Evolutionary conservation across 352 stramenopile genomes (phyloP).

Genomic region (Globisporangium heterothallicum): DNA sequence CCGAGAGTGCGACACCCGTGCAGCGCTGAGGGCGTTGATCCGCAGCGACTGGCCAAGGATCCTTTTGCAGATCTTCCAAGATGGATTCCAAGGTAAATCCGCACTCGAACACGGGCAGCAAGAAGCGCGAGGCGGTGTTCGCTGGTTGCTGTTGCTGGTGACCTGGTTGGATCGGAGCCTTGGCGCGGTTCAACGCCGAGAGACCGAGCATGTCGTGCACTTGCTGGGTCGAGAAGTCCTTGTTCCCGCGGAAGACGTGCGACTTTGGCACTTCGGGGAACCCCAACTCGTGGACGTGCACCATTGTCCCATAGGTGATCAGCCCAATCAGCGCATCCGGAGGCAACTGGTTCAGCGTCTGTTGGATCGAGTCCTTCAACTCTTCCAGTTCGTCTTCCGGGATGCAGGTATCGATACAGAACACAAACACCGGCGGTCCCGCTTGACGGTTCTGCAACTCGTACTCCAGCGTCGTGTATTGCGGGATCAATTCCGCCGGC

Average conservation of each 20-base stretch:
- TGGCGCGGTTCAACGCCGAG: constrained; percentile 47
- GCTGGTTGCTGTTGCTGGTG: constrained; percentile 74
- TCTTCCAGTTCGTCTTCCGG: constrained; percentile 96
- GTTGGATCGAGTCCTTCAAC: constrained; percentile 98
- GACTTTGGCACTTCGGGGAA: constrained; percentile 95
- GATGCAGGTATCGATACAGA: constrained; percentile 97
- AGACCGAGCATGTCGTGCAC: constrained; percentile 97
- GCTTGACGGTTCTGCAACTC: constrained; percentile 91
- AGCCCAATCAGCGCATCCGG: constrained; percentile 96
- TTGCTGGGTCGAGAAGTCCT: constrained; percentile 94
- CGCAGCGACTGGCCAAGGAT: constrained; percentile 96
- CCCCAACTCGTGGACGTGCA: constrained; percentile 98
- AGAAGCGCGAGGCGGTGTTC: constrained; percentile 90
- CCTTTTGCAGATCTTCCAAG: constrained; percentile 96
- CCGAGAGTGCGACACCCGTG: constrained; percentile 94
- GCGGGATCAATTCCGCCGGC: constrained; percentile 97
- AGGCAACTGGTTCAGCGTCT: constrained; percentile 97
- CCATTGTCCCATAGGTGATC: constrained; percentile 99
- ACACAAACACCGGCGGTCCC: constrained; percentile 97
- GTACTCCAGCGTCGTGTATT: constrained; percentile 99
- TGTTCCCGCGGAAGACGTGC: constrained; percentile 98
- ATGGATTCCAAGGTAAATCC: constrained; percentile 96
- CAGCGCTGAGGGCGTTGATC: constrained; percentile 94
- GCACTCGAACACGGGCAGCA: constrained; percentile 96
- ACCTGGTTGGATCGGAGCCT: constrained; percentile 32